phyloP scores from a whole-genome alignment of 2,329 filamentous ascomycete genomes.

The Diaporthe ilicicola region DNA sequence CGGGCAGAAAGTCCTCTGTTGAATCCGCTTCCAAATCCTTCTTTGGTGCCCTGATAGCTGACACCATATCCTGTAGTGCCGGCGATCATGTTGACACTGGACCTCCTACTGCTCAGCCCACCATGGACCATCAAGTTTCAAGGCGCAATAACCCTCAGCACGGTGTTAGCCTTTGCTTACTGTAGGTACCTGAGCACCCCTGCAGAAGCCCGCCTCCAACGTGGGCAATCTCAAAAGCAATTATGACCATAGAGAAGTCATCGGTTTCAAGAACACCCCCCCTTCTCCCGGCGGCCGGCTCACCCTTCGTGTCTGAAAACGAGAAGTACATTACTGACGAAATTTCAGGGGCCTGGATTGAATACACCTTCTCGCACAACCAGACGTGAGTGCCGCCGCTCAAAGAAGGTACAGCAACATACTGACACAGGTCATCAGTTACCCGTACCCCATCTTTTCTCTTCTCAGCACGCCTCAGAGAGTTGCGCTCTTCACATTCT shows the following conservation, averaged over 20 bases:
- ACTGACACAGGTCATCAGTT: constrained; percentile 56
- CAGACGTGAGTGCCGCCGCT: constrained; percentile 59
- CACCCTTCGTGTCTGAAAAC: too few species aligned
- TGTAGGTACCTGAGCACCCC: constrained; percentile 48
- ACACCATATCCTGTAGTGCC: constrained; percentile 51
- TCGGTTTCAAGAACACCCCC: neutral
- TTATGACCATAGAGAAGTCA: neutral
- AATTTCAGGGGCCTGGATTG: constrained; percentile 68
- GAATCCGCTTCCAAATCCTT: neutral
- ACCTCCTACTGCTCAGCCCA: constrained; percentile 74
- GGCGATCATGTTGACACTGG: constrained; percentile 68
- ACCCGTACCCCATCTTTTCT: constrained; percentile 87
- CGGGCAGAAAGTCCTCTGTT: neutral
- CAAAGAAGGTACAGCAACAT: neutral
- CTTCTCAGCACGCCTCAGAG: constrained; percentile 72
- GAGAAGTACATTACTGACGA: neutral
- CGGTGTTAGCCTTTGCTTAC: constrained; percentile 69
- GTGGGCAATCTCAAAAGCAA: neutral
- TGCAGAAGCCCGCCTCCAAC: neutral
- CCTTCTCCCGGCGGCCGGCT: neutral
- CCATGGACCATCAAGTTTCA: constrained; percentile 73
- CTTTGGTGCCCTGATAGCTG: constrained; percentile 63
- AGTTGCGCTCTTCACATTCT: constrained; percentile 72
- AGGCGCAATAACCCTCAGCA: constrained; percentile 66
- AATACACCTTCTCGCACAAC: constrained; percentile 74